Evolutionary conservation across 495 filamentous ascomycete species (phyloP).

Genomic region (Aspergillus homomorphus): DNA sequence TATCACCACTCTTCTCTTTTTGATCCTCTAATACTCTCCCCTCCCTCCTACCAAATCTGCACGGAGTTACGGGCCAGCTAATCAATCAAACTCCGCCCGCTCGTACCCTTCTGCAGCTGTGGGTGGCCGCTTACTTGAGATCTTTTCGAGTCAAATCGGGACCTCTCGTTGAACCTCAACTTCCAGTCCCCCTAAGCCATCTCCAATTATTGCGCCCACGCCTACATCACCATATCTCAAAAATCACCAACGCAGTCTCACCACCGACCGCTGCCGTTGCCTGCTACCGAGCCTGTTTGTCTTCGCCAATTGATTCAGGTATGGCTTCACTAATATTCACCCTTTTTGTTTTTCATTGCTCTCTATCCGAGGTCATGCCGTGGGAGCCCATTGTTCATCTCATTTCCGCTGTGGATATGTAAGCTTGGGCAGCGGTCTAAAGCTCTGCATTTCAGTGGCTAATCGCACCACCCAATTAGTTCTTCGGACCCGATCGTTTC

Average conservation of each 20-base stretch:
- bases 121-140: slow-evolving; percentile 22
- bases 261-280: background rate
- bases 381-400: slow-evolving; percentile 12
- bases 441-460: slow-evolving; percentile 28
- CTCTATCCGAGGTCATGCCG: background rate
- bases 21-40: background rate
- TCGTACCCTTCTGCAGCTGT: slow-evolving; percentile 21
- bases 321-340: background rate
- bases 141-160: slow-evolving; percentile 19
- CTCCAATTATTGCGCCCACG: background rate
- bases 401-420: slow-evolving; percentile 17
- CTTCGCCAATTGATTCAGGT: background rate
- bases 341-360: background rate
- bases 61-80: slow-evolving; percentile 10
- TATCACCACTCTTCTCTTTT: slow-evolving; percentile 56
- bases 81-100: slow-evolving; percentile 15
- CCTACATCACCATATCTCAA: slow-evolving; percentile 1
- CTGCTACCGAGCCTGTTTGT: background rate
- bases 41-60: slow-evolving; percentile 4
- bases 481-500: slow-evolving; percentile 21
- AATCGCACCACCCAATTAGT: slow-evolving; percentile 30
- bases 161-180: slow-evolving; percentile 10
- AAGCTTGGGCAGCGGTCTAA: slow-evolving; percentile 18
- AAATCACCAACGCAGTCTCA: background rate
- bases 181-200: background rate